Evolutionary conservation across 495 filamentous ascomycete species (phyloP).

Genomic region (Tuber borchii): DNA sequence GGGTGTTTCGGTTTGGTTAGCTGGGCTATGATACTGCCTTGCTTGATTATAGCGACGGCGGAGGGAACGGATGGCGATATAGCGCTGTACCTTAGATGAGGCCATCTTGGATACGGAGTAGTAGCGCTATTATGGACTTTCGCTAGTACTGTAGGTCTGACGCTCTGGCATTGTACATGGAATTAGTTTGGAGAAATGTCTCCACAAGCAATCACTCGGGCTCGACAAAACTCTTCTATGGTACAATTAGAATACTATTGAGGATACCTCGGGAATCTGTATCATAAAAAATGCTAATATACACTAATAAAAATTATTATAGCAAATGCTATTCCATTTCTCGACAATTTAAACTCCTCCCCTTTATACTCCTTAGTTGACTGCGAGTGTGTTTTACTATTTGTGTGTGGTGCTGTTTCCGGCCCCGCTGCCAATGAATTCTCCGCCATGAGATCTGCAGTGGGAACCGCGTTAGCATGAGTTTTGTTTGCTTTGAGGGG

Average conservation of each 20-base stretch:
- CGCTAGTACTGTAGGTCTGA: not conserved
- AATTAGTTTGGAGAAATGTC: not conserved
- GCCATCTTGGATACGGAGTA: not conserved
- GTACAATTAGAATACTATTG: not conserved
- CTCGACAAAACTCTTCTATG: not conserved
- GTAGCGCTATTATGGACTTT: not conserved
- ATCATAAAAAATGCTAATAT: not conserved
- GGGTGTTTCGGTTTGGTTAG: not conserved
- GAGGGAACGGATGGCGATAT: not conserved
- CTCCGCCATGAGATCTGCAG: conserved; percentile 13
- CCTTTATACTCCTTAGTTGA: not conserved
- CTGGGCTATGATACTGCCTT: not conserved
- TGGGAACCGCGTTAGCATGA: not conserved
- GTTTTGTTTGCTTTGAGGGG: not conserved
- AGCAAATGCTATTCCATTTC: conserved; percentile 1
- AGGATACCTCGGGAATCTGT: not conserved
- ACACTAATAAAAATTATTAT: conserved; percentile 4
- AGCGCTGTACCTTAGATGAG: not conserved
- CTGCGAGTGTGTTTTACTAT: not conserved
- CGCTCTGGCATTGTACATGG: not conserved
- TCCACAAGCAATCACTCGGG: not conserved
- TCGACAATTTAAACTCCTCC: not conserved
- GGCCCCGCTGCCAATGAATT: conserved; percentile 15
- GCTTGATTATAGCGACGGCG: not conserved
- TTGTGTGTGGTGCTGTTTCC: conserved; percentile 11